phyloP scores from a whole-genome alignment of 2,329 filamentous ascomycete genomes.

The Trichophyton schoenleinii region DNA sequence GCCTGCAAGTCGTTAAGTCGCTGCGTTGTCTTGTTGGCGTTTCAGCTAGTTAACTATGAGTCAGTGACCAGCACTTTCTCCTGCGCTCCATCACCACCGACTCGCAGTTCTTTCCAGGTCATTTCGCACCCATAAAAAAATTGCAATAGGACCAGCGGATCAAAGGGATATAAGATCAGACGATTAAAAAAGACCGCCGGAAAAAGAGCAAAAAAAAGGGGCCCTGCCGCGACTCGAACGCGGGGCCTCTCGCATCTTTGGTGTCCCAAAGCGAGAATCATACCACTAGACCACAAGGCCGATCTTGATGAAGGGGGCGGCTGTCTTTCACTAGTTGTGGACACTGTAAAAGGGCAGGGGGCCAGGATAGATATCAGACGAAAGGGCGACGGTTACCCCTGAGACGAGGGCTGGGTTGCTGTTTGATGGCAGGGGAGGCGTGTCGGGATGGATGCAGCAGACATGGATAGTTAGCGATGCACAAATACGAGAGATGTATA shows the following conservation, averaged over 20 bases:
- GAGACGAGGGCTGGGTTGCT: no score
- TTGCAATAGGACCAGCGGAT: neutral
- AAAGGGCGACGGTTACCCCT: no score
- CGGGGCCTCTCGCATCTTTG: slow-evolving; percentile 5
- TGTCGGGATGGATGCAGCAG: no score
- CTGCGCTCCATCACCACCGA: neutral
- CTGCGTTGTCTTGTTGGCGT: neutral
- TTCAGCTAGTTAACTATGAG: neutral
- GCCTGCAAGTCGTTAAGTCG: no score
- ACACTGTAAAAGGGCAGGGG: no score
- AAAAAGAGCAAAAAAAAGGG: slow-evolving; percentile 3
- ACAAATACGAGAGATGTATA: no score
- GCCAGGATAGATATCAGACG: no score
- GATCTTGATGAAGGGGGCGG: neutral
- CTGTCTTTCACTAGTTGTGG: neutral
- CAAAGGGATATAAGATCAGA: neutral
- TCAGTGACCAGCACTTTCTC: neutral
- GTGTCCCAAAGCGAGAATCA: slow-evolving; percentile 58
- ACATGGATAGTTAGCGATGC: no score
- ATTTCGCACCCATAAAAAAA: neutral
- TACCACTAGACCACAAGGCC: slow-evolving; percentile 49
- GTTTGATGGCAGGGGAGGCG: no score
- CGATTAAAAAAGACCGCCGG: no score
- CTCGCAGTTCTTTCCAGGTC: neutral
- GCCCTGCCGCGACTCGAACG: slow-evolving; percentile 6